Percentiles rank a stretch among this genome's conserved stretches.
Evolutionary conservation across 2,329 filamentous ascomycete species (phyloP).

Genomic region (Epichloe elymi): DNA sequence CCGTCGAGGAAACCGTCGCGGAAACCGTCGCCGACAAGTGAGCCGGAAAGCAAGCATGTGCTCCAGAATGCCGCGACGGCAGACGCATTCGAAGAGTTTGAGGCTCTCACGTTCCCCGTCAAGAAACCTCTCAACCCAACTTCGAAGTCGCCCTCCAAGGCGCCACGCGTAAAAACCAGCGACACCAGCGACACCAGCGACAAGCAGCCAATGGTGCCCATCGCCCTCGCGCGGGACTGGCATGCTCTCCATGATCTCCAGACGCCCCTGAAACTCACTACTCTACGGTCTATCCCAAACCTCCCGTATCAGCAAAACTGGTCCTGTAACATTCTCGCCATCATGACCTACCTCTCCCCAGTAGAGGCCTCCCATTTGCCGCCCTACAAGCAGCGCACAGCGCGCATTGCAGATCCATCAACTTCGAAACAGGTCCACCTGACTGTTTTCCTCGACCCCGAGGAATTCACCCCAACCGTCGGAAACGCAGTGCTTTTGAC

Average conservation of each 20-base stretch:
- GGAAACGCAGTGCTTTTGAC: conserved; percentile 38
- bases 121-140: neutral
- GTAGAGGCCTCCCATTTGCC: conserved; percentile 36
- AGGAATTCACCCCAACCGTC: conserved; percentile 30
- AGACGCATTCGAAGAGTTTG: conserved; percentile 25
- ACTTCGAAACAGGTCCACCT: conserved; percentile 39
- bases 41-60: neutral
- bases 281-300: conserved; percentile 33
- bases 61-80: conserved; percentile 15
- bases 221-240: conserved; percentile 28
- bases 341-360: conserved; percentile 33
- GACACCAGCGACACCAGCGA: neutral
- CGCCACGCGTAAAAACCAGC: neutral
- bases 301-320: conserved; percentile 46
- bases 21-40: neutral
- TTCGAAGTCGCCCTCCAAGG: conserved; percentile 1
- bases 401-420: conserved; percentile 36
- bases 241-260: conserved; percentile 26
- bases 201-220: conserved; percentile 11
- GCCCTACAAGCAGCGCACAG: conserved; percentile 37
- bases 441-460: conserved; percentile 41
- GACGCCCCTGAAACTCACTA: conserved; percentile 37
- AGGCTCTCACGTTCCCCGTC: conserved; percentile 20
- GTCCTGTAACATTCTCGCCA: conserved; percentile 40
- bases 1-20: neutral